Percentiles rank a stretch among this genome's conserved stretches.
Conservation (phyloP, 2,329 filamentous ascomycete species). For the Pseudopithomyces maydicus region DNA sequence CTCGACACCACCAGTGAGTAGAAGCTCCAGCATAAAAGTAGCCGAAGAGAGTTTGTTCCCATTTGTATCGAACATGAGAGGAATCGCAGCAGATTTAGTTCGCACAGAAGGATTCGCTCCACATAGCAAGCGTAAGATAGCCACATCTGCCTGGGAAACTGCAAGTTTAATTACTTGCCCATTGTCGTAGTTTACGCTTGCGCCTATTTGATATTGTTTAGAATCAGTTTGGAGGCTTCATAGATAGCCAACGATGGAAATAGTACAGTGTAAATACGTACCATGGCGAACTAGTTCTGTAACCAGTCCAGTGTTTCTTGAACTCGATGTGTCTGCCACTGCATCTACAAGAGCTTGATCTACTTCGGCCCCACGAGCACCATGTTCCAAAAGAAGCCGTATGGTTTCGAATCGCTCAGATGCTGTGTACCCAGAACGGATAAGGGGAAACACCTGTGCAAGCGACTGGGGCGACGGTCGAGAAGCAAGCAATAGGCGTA, state of each 20-base stretch:
- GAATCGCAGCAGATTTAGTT: conserved; percentile 32
- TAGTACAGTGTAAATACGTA: neutral
- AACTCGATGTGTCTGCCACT: conserved; percentile 28
- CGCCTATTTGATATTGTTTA: conserved; percentile 6
- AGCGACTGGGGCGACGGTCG: conserved; percentile 27
- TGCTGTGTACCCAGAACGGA: conserved; percentile 20
- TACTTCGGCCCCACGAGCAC: conserved; percentile 33
- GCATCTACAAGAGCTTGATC: conserved; percentile 36
- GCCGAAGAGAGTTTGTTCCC: conserved; percentile 28
- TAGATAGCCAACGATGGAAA: too few relatives aligned
- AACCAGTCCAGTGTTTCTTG: conserved; percentile 31
- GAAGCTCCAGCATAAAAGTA: conserved; percentile 31
- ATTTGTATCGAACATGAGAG: conserved; percentile 31
- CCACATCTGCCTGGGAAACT: conserved; percentile 33
- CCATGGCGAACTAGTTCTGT: conserved; percentile 30
- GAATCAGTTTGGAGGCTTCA: neutral
- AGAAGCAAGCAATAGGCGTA: conserved; percentile 26
- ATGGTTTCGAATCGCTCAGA: conserved; percentile 28
- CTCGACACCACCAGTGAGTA: conserved; percentile 31
- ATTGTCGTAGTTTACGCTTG: conserved; percentile 28
- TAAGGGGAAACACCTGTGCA: conserved; percentile 28
- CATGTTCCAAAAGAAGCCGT: conserved; percentile 29
- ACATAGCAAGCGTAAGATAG: conserved; percentile 33
- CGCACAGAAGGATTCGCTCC: conserved; percentile 21
- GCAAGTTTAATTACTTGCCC: conserved; percentile 33